Evolutionary conservation across 257 asterid species (phyloP).

Genomic region (Forsythia suspensa): DNA sequence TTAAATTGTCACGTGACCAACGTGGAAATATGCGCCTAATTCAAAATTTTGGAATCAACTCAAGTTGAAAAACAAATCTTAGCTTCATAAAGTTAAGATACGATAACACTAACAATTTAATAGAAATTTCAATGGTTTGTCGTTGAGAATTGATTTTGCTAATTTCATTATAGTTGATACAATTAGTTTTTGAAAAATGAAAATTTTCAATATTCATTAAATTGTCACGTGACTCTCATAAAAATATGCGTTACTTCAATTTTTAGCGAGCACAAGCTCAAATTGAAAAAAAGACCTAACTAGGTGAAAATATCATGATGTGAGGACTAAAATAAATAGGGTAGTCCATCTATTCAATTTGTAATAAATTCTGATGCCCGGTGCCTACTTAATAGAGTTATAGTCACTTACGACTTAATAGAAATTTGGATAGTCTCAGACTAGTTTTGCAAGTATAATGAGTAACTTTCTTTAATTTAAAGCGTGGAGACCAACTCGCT

Average conservation of each 20-base stretch:
- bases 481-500: neutral
- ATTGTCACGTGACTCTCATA: neutral
- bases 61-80: too few species aligned
- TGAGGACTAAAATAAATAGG: neutral
- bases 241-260: neutral
- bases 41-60: too few species aligned
- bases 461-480: neutral
- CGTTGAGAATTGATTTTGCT: neutral
- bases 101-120: neutral
- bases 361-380: neutral
- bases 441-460: neutral
- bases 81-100: too few species aligned
- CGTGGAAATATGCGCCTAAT: neutral
- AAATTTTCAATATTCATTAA: neutral
- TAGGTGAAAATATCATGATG: neutral
- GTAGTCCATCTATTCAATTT: neutral
- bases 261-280: neutral
- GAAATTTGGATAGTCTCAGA: neutral
- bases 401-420: neutral
- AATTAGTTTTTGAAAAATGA: too few species aligned
- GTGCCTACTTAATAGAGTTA: neutral
- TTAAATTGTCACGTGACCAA: neutral
- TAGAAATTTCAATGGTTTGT: too few species aligned
- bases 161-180: neutral
- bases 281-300: neutral